Percentiles rank a stretch among this genome's conserved stretches.
These are phyloP conservation scores for Hemisphaericaspora subhashii DNA, from an alignment of 1,139 yeast species.

Conservation along the genomic window DNA sequence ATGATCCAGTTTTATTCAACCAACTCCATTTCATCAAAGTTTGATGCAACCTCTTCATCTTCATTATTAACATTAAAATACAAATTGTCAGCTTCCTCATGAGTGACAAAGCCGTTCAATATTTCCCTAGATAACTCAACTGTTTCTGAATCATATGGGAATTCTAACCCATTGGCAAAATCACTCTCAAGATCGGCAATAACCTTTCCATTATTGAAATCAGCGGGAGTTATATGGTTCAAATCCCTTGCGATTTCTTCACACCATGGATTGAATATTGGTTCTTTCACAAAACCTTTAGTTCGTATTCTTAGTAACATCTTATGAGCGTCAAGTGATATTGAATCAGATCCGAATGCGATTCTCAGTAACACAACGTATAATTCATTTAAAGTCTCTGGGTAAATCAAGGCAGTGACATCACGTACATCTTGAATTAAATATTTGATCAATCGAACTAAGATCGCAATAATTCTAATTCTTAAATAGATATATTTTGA, in stretches of 20 bases:
- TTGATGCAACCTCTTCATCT: conserved; percentile 14
- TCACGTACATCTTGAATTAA: conserved; percentile 29
- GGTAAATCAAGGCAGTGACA: conserved; percentile 34
- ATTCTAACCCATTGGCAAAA: conserved; percentile 58
- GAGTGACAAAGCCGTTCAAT: conserved; percentile 65
- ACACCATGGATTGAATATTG: conserved; percentile 43
- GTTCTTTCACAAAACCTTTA: conserved; percentile 20
- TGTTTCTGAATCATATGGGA: conserved; percentile 61
- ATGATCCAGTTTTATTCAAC: conserved; percentile 10
- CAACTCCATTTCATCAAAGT: conserved; percentile 28
- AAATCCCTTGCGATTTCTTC: conserved; percentile 44
- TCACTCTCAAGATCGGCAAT: conserved; percentile 40
- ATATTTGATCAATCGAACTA: conserved; percentile 34
- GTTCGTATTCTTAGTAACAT: conserved; percentile 31
- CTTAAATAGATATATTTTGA: conserved; percentile 41
- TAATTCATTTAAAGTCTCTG: conserved; percentile 48
- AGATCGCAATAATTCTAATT: conserved; percentile 41
- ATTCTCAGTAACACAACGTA: conserved; percentile 55
- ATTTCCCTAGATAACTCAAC: conserved; percentile 73
- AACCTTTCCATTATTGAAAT: conserved; percentile 11
- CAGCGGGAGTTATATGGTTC: conserved; percentile 26
- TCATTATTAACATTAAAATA: conserved; percentile 62
- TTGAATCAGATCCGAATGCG: conserved; percentile 51
- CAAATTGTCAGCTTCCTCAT: conserved; percentile 78
- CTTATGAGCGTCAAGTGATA: conserved; percentile 36